Evolutionary conservation across 1,284 basidiomycete genomes (phyloP), one percentile per base, ranked within the genome.

Genomic region (Microbotryomycetes sp.): DNA sequence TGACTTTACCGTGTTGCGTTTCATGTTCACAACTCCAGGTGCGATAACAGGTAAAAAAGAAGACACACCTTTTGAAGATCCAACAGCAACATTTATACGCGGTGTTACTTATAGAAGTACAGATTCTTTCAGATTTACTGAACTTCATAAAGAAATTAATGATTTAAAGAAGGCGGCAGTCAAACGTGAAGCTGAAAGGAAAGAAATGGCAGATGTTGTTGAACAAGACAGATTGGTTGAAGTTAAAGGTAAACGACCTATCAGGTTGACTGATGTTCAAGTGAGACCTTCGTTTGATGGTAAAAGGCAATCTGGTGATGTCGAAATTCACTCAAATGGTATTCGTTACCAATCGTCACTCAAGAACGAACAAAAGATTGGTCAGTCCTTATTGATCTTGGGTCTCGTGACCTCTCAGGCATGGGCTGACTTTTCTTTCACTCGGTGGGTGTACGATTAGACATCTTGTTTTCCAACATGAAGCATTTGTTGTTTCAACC

Each of bases 401-500:
- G 12, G 32, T 2, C 4, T 51, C 19, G 4, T 14, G 4, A 25
- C 22, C 14, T 15, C 47, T 22, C n/a, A 48, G 2, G 14, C 29
- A 26, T 4, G 25, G 25, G 6, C 48, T 49, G 22, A 46, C 12
- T 14, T n/a, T 42, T 28, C 5, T 6, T 16, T 28, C 1, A 14
- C 29, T 36, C 4, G 30, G 59, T 56, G n/a, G 25, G 30, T 54
- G 31, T 49, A 36, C 61, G 62, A 63, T 60, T 48, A 93, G 92
- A 97, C 75, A 82, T 99, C 23, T 81, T 97, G 15, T 98, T 97
- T 80, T 88, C 85, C 79, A 99, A 99, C 76, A 88, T 99, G 79
- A 97, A 96, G 77, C 96, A 98, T 76, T 80, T 98, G 26, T 97
- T 98, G 80, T 98, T 97, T 84, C 96, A 97, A 75, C 93, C 96